phyloP scores from a whole-genome alignment of 768 basidiomycete species.

The Plicaturopsis crispa region DNA sequence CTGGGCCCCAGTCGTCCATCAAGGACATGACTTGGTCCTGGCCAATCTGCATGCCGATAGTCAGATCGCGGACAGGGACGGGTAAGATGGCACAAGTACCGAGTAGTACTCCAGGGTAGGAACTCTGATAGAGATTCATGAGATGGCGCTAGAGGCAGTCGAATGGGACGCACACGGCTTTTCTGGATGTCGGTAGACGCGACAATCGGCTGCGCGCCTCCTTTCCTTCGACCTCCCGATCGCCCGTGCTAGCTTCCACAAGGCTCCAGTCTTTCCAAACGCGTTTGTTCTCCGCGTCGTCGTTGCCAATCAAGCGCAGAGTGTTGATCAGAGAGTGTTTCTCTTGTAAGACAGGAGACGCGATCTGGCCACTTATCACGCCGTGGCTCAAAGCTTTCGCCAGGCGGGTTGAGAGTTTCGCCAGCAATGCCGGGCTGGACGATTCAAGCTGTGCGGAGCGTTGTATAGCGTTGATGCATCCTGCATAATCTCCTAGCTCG shows the following conservation, averaged over 20 bases:
- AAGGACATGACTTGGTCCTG: conserved; percentile 20
- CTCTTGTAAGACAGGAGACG: conserved; percentile 3
- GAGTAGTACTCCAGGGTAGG: neutral
- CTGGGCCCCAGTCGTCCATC: conserved; percentile 17
- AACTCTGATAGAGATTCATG: neutral
- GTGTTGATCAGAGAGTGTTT: conserved; percentile 4
- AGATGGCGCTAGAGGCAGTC: neutral
- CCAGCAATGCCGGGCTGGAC: conserved; percentile 6
- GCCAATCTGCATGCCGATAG: conserved; percentile 10
- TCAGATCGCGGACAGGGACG: neutral
- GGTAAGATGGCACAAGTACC: neutral
- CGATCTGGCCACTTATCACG: conserved; percentile 12
- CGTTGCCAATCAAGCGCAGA: conserved; percentile 3
- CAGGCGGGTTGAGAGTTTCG: conserved; percentile 13
- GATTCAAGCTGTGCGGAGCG: conserved; percentile 11
- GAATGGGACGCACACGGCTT: neutral
- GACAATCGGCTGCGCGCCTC: conserved; percentile 9
- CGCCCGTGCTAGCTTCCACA: neutral
- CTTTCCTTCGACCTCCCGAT: conserved; percentile 4
- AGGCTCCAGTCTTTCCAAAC: conserved; percentile 1
- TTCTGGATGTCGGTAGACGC: neutral
- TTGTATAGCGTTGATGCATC: conserved; percentile 13
- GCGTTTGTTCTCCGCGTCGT: conserved; percentile 1
- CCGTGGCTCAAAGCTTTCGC: conserved; percentile 17
- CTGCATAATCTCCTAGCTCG: conserved; percentile 18